Percentiles rank a stretch among this genome's conserved stretches.
These are phyloP conservation scores for Jacaranda mimosifolia DNA, from an alignment of 257 asterid genomes.

Conservation along the genomic window DNA sequence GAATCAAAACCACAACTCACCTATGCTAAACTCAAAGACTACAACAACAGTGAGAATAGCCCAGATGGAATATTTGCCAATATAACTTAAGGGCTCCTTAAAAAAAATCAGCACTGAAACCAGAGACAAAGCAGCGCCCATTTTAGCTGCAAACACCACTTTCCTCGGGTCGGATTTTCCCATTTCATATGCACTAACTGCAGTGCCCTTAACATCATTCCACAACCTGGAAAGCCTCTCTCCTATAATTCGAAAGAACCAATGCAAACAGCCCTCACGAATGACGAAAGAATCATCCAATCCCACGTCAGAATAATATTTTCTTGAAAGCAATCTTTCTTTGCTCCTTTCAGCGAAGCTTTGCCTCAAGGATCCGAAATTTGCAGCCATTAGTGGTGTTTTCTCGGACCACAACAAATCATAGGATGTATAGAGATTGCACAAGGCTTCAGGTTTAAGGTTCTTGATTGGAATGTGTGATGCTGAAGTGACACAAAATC, in stretches of 20 bases:
- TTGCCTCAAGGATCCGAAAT: constrained; percentile 68
- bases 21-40: constrained; percentile 91
- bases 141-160: constrained; percentile 67
- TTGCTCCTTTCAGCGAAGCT: constrained; percentile 68
- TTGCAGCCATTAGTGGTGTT: constrained; percentile 55
- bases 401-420: neutral
- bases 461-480: constrained; percentile 30
- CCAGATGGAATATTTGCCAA: constrained; percentile 66
- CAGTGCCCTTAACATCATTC: constrained; percentile 36
- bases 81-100: constrained; percentile 63
- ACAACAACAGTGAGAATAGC: constrained; percentile 89
- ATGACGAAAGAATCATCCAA: constrained; percentile 35
- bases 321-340: constrained; percentile 61
- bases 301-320: constrained; percentile 57
- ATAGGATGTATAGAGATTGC: constrained; percentile 15
- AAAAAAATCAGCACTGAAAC: constrained; percentile 71
- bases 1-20: constrained; percentile 39
- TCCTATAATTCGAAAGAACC: constrained; percentile 39
- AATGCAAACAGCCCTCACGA: constrained; percentile 44
- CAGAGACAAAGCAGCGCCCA: constrained; percentile 64
- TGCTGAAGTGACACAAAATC: neutral
- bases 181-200: constrained; percentile 50
- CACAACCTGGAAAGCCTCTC: constrained; percentile 42
- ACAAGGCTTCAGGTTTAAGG: neutral
- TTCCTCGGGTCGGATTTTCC: constrained; percentile 78